Percentiles rank a stretch among this genome's conserved stretches.
Evolutionary conservation across 805 yeast species (phyloP).

Genomic region (Zygosaccharomyces bisporus): DNA sequence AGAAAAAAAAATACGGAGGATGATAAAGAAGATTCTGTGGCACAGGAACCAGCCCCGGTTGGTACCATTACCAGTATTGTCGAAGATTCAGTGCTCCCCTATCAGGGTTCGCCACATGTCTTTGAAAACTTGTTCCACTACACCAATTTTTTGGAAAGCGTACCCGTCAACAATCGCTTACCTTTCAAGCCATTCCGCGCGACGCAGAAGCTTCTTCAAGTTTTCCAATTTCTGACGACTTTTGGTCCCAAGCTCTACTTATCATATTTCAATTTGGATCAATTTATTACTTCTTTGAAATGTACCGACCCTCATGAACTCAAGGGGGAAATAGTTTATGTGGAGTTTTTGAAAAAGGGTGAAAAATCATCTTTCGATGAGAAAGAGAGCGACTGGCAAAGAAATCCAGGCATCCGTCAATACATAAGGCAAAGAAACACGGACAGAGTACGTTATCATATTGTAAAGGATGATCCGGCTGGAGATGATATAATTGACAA

Average conservation of each 20-base stretch:
- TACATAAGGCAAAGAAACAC: slow-evolving; percentile 16
- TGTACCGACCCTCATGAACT: slow-evolving; percentile 30
- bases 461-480: slow-evolving; percentile 22
- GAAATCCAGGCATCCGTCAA: slow-evolving; percentile 21
- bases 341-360: slow-evolving; percentile 9
- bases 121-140: slow-evolving; percentile 22
- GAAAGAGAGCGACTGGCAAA: slow-evolving; percentile 23
- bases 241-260: slow-evolving; percentile 27
- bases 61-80: slow-evolving; percentile 23
- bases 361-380: slow-evolving; percentile 7
- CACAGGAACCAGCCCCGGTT: slow-evolving; percentile 9
- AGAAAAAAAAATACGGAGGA: slow-evolving; percentile 14
- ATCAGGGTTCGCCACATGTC: slow-evolving; percentile 22
- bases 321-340: slow-evolving; percentile 28
- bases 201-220: slow-evolving; percentile 28
- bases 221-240: slow-evolving; percentile 33
- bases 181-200: slow-evolving; percentile 14
- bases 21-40: slow-evolving; percentile 9
- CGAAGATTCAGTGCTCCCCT: slow-evolving; percentile 30
- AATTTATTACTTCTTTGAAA: slow-evolving; percentile 29
- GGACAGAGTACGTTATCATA: slow-evolving; percentile 15
- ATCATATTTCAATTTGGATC: slow-evolving; percentile 30
- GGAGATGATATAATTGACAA: slow-evolving; percentile 28
- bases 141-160: slow-evolving; percentile 23
- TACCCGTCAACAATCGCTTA: slow-evolving; percentile 11